Percentiles rank a stretch among this genome's conserved stretches.
These are phyloP conservation scores for Hypoxylon fuscum DNA, from an alignment of 495 filamentous ascomycete species.

Conservation along the genomic window DNA sequence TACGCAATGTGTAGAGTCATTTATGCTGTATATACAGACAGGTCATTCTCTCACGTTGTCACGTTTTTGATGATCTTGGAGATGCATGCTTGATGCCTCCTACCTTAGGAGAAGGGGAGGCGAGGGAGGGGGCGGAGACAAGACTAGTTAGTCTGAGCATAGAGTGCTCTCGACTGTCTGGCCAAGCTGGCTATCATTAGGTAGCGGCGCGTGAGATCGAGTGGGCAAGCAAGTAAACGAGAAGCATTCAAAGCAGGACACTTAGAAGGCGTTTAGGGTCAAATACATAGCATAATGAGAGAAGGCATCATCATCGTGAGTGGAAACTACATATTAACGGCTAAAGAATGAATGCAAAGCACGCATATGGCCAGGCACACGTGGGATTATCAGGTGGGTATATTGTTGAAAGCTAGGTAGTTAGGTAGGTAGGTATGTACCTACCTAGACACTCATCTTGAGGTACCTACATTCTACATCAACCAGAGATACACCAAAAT, in stretches of 20 bases:
- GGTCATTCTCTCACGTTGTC: slow-evolving; percentile 1
- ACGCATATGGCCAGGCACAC: not conserved
- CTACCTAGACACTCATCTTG: slow-evolving; percentile 7
- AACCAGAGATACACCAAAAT: slow-evolving; percentile 6
- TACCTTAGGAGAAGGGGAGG: not conserved
- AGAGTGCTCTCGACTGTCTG: slow-evolving; percentile 11
- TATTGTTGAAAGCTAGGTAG: slow-evolving; percentile 24
- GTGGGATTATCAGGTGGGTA: slow-evolving; percentile 9
- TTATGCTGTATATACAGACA: slow-evolving; percentile 19
- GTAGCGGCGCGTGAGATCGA: slow-evolving; percentile 5
- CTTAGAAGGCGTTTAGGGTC: slow-evolving; percentile 24
- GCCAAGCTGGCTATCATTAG: not conserved
- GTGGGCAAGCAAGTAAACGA: slow-evolving; percentile 7
- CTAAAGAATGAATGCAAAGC: not conserved
- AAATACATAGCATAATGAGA: slow-evolving; percentile 23
- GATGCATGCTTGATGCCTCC: slow-evolving; percentile 13
- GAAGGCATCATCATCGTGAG: slow-evolving; percentile 2
- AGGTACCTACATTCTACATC: slow-evolving; percentile 1
- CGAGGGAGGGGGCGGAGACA: slow-evolving; percentile 1
- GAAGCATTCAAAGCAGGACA: slow-evolving; percentile 15
- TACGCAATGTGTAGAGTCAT: not conserved
- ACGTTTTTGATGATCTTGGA: not conserved
- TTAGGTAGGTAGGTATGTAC: too few relatives aligned
- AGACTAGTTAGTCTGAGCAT: slow-evolving; percentile 2
- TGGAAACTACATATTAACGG: not conserved